Percentiles rank a stretch among this genome's conserved stretches.
phyloP scores from a whole-genome alignment of 352 stramenopile species.

The Globisporangium cederbergense region DNA sequence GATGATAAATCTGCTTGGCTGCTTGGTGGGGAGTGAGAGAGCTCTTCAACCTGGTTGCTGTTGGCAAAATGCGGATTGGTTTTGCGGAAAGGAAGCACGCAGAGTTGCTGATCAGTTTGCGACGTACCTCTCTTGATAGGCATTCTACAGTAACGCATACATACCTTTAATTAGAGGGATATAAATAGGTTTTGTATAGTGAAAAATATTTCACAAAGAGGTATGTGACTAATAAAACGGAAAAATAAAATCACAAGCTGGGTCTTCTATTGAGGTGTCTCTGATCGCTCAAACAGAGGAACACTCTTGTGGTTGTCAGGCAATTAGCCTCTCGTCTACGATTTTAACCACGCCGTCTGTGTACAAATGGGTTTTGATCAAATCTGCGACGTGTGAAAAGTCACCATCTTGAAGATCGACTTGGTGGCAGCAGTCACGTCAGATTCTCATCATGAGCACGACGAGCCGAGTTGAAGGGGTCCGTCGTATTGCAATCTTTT shows the following conservation, averaged over 20 bases:
- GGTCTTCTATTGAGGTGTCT: background rate
- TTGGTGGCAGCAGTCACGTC: slow-evolving; percentile 37
- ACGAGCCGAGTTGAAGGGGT: background rate
- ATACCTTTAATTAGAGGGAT: too few species aligned
- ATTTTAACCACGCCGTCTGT: background rate
- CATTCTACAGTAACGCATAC: too few species aligned
- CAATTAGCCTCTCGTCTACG: background rate
- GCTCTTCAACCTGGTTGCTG: slow-evolving; percentile 12
- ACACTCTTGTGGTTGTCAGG: slow-evolving; percentile 18
- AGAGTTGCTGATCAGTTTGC: background rate
- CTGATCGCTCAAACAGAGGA: slow-evolving; percentile 23
- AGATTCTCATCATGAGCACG: slow-evolving; percentile 19
- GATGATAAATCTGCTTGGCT: background rate
- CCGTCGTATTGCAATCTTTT: background rate
- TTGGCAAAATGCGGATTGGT: slow-evolving; percentile 9
- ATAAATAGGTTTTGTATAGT: background rate
- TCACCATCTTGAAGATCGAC: background rate
- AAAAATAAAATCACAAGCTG: too few species aligned
- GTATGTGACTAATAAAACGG: too few species aligned
- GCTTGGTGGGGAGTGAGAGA: slow-evolving; percentile 6
- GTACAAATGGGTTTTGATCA: background rate
- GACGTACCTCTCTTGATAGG: background rate
- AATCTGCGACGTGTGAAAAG: background rate
- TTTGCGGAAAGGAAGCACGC: background rate
- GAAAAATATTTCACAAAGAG: background rate